Evolutionary conservation across 2,329 filamentous ascomycete genomes (phyloP).

Genomic region (Pseudogymnoascus sp.): DNA sequence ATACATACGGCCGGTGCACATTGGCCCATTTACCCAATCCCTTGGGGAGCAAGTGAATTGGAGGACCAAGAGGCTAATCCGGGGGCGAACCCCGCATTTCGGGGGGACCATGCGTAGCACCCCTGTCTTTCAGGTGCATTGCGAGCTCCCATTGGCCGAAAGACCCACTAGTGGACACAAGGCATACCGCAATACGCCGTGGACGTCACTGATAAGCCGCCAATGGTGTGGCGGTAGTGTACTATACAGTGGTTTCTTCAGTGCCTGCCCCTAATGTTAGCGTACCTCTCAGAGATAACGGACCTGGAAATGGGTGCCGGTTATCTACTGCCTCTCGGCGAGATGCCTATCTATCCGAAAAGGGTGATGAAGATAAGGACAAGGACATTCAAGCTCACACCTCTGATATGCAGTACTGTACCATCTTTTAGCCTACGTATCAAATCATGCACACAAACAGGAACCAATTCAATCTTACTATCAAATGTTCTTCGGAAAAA

Average conservation of each 20-base stretch:
- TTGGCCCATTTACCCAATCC: not conserved
- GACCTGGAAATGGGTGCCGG: not conserved
- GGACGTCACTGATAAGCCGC: not conserved
- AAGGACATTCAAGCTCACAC: not conserved
- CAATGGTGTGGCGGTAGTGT: not conserved
- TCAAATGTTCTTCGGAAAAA: not conserved
- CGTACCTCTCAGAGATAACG: not conserved
- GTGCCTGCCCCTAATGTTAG: not conserved
- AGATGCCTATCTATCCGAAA: not conserved
- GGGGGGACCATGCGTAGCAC: not conserved
- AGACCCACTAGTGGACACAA: not conserved
- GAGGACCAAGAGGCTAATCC: not conserved
- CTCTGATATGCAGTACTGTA: not conserved
- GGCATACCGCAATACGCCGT: not conserved
- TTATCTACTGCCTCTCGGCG: not conserved
- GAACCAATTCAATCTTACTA: not conserved
- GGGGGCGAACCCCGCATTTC: not conserved
- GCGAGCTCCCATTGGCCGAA: not conserved
- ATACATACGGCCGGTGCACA: not conserved
- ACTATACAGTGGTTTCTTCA: not conserved
- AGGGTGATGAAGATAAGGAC: not conserved
- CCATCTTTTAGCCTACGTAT: not conserved
- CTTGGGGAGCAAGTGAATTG: not conserved
- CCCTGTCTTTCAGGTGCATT: not conserved
- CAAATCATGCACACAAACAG: not conserved